These are phyloP conservation scores for Coniochaeta hoffmannii DNA, from an alignment of 2,329 filamentous ascomycete species.

Conservation along the genomic window DNA sequence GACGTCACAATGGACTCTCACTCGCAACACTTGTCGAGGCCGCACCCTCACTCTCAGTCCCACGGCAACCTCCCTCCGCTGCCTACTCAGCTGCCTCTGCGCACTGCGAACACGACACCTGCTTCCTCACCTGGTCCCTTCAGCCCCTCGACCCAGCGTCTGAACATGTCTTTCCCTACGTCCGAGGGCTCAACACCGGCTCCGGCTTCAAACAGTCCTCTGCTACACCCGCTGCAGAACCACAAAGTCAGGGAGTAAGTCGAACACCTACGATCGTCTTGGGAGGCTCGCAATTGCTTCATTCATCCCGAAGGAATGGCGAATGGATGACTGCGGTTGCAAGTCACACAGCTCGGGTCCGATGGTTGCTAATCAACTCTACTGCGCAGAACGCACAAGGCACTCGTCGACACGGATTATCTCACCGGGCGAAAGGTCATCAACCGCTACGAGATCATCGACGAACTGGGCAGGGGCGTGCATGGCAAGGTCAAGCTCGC, in stretches of 20 bases:
- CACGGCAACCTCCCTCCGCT: constrained; percentile 26
- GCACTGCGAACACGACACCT: constrained; percentile 49
- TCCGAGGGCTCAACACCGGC: constrained; percentile 49
- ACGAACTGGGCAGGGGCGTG: constrained; percentile 90
- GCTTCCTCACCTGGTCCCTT: constrained; percentile 56
- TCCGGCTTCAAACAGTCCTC: constrained; percentile 46
- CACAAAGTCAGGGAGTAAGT: constrained; percentile 72
- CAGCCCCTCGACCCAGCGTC: constrained; percentile 40
- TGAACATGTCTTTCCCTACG: constrained; percentile 28
- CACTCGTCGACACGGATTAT: constrained; percentile 81
- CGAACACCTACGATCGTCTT: neutral
- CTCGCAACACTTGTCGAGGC: constrained; percentile 17
- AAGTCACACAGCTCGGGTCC: neutral
- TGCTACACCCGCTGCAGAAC: constrained; percentile 62
- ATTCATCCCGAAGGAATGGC: neutral
- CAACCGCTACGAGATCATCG: constrained; percentile 95
- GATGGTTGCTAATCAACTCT: neutral
- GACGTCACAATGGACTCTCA: constrained; percentile 19
- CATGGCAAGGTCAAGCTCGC: constrained; percentile 98
- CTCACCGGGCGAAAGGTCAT: constrained; percentile 91
- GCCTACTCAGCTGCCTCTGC: constrained; percentile 31
- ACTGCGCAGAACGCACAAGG: constrained; percentile 67
- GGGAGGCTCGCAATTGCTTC: neutral
- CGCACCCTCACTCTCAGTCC: constrained; percentile 26
- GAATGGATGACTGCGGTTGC: neutral